These are phyloP conservation scores for Tylopilus felleus DNA, from an alignment of 768 basidiomycete genomes.

Conservation along the genomic window DNA sequence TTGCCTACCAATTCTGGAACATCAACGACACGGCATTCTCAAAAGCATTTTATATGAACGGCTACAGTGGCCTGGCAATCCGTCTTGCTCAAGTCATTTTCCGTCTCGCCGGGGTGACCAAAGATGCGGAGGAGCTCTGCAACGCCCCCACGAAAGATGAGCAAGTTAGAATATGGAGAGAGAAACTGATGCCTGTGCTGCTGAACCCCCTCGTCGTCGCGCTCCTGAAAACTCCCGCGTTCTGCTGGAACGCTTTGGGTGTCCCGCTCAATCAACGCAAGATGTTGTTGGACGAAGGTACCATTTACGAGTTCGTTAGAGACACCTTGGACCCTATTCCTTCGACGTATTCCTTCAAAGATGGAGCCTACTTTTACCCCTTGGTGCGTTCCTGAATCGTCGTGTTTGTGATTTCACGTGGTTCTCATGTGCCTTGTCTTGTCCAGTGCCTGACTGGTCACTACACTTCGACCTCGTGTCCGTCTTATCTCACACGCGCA, in stretches of 20 bases:
- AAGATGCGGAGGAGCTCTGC: slow-evolving; percentile 55
- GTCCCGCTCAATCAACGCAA: slow-evolving; percentile 68
- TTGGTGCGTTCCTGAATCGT: slow-evolving; percentile 33
- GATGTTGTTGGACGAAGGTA: slow-evolving; percentile 54
- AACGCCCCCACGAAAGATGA: slow-evolving; percentile 49
- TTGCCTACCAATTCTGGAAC: slow-evolving; percentile 77
- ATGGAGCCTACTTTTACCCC: slow-evolving; percentile 66
- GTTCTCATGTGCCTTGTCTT: background rate
- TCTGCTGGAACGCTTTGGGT: slow-evolving; percentile 78
- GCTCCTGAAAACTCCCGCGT: slow-evolving; percentile 40
- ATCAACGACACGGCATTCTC: slow-evolving; percentile 49
- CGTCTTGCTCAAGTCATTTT: slow-evolving; percentile 59
- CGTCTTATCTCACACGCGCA: slow-evolving; percentile 57
- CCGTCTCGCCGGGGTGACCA: slow-evolving; percentile 52
- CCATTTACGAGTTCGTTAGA: slow-evolving; percentile 46
- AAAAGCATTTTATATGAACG: slow-evolving; percentile 61
- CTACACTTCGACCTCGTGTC: slow-evolving; percentile 58
- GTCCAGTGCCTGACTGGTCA: slow-evolving; percentile 44
- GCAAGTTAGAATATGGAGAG: slow-evolving; percentile 61
- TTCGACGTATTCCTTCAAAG: slow-evolving; percentile 49
- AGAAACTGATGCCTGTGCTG: slow-evolving; percentile 57
- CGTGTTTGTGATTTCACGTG: background rate
- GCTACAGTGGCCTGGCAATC: slow-evolving; percentile 67
- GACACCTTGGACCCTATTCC: slow-evolving; percentile 52
- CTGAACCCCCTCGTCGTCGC: slow-evolving; percentile 55